Conservation (phyloP, 257 asterid species). For the Prunella vulgaris region DNA sequence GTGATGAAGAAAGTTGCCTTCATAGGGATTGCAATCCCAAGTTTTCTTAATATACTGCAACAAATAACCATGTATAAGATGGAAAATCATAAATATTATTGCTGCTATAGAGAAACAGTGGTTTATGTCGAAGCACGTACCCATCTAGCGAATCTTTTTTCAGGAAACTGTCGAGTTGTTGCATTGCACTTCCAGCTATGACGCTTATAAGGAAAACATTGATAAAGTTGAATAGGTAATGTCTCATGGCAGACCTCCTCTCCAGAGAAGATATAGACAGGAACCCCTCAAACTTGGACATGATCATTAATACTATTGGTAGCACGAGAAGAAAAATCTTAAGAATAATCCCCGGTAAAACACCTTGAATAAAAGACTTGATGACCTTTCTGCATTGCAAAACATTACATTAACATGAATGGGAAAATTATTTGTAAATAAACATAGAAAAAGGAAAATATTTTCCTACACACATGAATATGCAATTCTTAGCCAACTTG, state of each 20-base stretch:
- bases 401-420: background rate
- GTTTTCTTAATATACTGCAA: slow-evolving; percentile 60
- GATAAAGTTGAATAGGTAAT: slow-evolving; percentile 69
- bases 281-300: slow-evolving; percentile 86
- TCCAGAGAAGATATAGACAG: slow-evolving; percentile 70
- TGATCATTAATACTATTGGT: slow-evolving; percentile 72
- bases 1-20: slow-evolving; percentile 91
- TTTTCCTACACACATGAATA: no score
- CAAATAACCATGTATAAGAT: slow-evolving; percentile 14
- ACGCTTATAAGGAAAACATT: slow-evolving; percentile 89
- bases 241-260: slow-evolving; percentile 82
- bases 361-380: slow-evolving; percentile 81
- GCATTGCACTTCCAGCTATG: slow-evolving; percentile 75
- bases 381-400: slow-evolving; percentile 54
- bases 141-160: slow-evolving; percentile 47
- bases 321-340: slow-evolving; percentile 84
- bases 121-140: slow-evolving; percentile 37
- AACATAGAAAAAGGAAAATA: background rate
- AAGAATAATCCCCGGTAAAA: slow-evolving; percentile 80
- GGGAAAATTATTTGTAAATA: background rate
- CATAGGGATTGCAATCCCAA: slow-evolving; percentile 91
- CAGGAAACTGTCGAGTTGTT: slow-evolving; percentile 60
- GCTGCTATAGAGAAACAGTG: background rate
- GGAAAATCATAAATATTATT: background rate
- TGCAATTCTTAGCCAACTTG: background rate